Percentiles rank a stretch among this genome's conserved stretches.
Evolutionary conservation across 371 early-diverging fungal species (phyloP).

Genomic region (Chytridiales sp.): DNA sequence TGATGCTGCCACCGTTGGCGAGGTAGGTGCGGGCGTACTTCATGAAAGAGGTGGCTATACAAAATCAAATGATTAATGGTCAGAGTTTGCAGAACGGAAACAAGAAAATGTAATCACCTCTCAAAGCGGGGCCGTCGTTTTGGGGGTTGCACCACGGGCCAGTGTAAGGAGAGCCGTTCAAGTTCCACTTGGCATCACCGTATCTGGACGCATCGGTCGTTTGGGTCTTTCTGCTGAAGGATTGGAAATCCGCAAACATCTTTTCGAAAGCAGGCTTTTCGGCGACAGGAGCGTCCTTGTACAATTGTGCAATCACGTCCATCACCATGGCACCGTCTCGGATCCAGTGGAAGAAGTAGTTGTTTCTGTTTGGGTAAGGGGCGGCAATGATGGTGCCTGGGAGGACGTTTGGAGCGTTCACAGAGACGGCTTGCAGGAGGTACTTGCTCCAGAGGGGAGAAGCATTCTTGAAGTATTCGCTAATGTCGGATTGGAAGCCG

Average conservation of each 20-base stretch:
- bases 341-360: slow-evolving; percentile 54
- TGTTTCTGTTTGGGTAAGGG: slow-evolving; percentile 14
- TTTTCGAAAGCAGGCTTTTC: no score
- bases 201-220: slow-evolving; percentile 38
- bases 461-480: background rate
- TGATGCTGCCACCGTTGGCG: slow-evolving; percentile 6
- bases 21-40: slow-evolving; percentile 42
- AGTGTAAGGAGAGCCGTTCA: slow-evolving; percentile 55
- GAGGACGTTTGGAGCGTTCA: slow-evolving; percentile 20
- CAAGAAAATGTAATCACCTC: slow-evolving; percentile 39
- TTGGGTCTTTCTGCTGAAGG: background rate
- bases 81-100: background rate
- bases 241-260: slow-evolving; percentile 33
- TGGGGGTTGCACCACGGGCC: slow-evolving; percentile 69
- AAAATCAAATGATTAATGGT: slow-evolving; percentile 74
- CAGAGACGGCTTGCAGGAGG: background rate
- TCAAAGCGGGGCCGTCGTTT: slow-evolving; percentile 79
- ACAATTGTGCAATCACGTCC: slow-evolving; percentile 1
- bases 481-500: slow-evolving; percentile 4
- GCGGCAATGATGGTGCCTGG: slow-evolving; percentile 52
- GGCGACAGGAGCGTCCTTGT: background rate
- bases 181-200: slow-evolving; percentile 75
- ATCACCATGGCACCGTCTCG: slow-evolving; percentile 65
- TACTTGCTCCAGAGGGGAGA: background rate
- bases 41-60: slow-evolving; percentile 50